Percentiles rank a stretch among this genome's conserved stretches.
Evolutionary conservation across 208 protist species (phyloP).

Genomic region (Trypanosomatidae sp.): DNA sequence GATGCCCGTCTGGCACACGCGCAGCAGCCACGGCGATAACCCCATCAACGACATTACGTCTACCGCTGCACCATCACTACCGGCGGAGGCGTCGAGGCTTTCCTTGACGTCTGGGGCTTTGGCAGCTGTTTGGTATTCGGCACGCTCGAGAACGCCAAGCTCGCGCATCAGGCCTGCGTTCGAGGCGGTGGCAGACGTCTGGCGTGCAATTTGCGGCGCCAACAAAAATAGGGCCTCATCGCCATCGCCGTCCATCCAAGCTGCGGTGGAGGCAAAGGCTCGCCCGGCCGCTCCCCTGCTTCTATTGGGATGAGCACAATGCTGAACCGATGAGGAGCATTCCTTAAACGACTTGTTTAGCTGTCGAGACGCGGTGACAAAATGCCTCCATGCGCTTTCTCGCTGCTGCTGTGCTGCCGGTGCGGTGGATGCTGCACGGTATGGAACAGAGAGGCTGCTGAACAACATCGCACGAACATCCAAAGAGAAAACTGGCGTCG

Average conservation of each 20-base stretch:
- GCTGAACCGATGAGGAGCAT: background rate
- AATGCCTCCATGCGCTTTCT: slow-evolving; percentile 22
- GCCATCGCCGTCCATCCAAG: background rate
- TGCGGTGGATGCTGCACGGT: background rate
- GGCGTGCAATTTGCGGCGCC: slow-evolving; percentile 11
- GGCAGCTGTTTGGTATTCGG: slow-evolving; percentile 3
- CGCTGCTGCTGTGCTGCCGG: background rate
- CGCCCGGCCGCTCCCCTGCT: background rate
- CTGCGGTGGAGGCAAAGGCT: too few species aligned
- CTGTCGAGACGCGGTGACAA: slow-evolving; percentile 19
- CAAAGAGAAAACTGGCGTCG: too few species aligned
- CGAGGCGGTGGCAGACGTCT: slow-evolving; percentile 11
- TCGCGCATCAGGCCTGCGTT: slow-evolving; percentile 22
- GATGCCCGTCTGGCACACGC: slow-evolving; percentile 20
- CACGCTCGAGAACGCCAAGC: slow-evolving; percentile 20
- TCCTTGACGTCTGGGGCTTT: background rate
- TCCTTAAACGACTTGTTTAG: slow-evolving; percentile 5
- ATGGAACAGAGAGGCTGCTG: background rate
- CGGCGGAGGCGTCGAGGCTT: background rate
- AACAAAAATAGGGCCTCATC: slow-evolving; percentile 11
- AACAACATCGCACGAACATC: background rate
- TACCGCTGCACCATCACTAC: too few species aligned
- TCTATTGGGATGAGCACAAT: background rate
- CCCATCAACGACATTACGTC: background rate
- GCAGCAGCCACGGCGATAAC: slow-evolving; percentile 1